Conservation (phyloP, 1,284 basidiomycete species). For the Ceratobasidium sp. region DNA sequence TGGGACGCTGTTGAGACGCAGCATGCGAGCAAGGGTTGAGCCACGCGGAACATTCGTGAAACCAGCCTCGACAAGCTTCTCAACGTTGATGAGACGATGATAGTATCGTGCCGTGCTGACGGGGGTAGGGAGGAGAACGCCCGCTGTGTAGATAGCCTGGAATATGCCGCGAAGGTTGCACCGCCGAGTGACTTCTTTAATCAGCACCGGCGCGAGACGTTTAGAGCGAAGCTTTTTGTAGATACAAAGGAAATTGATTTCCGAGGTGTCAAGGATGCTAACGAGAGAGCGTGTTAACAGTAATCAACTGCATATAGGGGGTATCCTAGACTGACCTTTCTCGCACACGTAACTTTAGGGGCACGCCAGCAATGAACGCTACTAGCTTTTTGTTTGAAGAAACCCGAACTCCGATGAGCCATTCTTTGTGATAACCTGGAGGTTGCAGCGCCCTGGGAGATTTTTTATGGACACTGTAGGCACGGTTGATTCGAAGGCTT, state of each 20-base stretch:
- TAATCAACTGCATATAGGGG: not conserved
- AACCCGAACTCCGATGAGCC: constrained; percentile 97
- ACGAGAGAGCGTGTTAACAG: not conserved
- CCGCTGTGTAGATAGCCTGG: constrained; percentile 97
- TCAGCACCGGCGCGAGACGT: constrained; percentile 93
- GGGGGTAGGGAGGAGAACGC: constrained; percentile 89
- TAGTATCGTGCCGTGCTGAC: constrained; percentile 79
- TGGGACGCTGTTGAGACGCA: constrained; percentile 74
- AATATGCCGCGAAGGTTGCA: constrained; percentile 90
- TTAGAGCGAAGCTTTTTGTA: constrained; percentile 98
- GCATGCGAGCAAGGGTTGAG: constrained; percentile 87
- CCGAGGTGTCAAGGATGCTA: constrained; percentile 76
- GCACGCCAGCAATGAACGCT: constrained; percentile 98
- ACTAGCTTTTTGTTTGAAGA: constrained; percentile 90
- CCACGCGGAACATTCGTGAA: constrained; percentile 88
- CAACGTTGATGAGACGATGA: constrained; percentile 91
- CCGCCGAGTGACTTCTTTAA: constrained; percentile 97
- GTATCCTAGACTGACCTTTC: constrained; percentile 65
- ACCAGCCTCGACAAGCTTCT: constrained; percentile 89
- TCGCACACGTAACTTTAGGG: constrained; percentile 81
- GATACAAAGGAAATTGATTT: constrained; percentile 98
- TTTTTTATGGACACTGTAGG: not conserved
- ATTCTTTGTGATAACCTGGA: constrained; percentile 91
- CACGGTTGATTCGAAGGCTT: not conserved
- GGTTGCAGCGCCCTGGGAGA: constrained; percentile 87